A percentile compares a stretch with the other conserved stretches of the same genome.
These are phyloP conservation scores for Sporothrix brunneoviolacea DNA, from an alignment of 2,329 filamentous ascomycete species.

Conservation along the genomic window DNA sequence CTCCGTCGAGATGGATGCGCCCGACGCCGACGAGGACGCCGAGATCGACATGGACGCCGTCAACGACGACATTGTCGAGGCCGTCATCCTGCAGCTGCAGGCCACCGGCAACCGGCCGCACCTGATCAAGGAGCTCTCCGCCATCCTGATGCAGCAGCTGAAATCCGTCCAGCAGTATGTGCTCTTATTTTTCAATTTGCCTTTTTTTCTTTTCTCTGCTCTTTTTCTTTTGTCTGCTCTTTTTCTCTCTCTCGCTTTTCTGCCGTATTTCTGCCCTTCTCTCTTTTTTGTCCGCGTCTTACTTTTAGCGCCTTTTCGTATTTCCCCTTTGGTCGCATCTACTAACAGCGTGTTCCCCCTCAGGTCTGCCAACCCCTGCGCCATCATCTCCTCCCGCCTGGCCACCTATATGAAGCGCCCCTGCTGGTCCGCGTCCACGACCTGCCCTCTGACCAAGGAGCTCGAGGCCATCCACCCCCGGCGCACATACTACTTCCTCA, in stretches of 20 bases:
- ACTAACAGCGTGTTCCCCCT: conserved; percentile 23
- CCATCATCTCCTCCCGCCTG: conserved; percentile 88
- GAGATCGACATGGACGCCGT: conserved; percentile 76
- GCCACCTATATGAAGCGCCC: conserved; percentile 83
- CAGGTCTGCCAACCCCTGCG: conserved; percentile 92
- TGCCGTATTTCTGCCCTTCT: not conserved
- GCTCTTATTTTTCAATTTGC: not conserved
- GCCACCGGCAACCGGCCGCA: conserved; percentile 88
- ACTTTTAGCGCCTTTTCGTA: conserved; percentile 5
- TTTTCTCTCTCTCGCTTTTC: not conserved
- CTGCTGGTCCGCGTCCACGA: conserved; percentile 68
- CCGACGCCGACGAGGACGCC: conserved; percentile 16
- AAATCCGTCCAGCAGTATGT: conserved; percentile 88
- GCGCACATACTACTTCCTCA: conserved; percentile 94
- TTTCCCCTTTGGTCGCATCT: conserved; percentile 18
- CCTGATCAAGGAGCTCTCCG: conserved; percentile 86
- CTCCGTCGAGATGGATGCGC: conserved; percentile 35
- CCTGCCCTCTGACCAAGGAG: conserved; percentile 88
- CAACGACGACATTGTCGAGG: conserved; percentile 92
- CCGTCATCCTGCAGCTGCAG: conserved; percentile 80
- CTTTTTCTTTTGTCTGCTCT: conserved; percentile 16
- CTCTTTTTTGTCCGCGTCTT: not conserved
- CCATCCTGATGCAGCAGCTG: conserved; percentile 67
- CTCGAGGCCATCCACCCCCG: conserved; percentile 87
- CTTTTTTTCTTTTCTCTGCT: not conserved